phyloP scores from a whole-genome alignment of 2,329 filamentous ascomycete species.

The Alternaria sp. region DNA sequence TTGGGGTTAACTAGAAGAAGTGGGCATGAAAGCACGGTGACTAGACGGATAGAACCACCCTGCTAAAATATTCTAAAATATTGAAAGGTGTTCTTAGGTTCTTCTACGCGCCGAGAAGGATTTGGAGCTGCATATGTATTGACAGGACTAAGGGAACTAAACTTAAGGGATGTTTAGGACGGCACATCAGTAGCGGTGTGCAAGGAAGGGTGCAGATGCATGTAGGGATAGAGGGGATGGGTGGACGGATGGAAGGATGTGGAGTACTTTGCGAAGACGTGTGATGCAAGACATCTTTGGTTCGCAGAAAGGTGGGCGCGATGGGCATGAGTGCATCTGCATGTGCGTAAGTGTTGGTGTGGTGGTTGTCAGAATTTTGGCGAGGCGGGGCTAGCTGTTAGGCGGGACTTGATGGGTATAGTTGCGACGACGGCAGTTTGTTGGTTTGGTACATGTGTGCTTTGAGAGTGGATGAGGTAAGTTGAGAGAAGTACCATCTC shows the following conservation, averaged over 20 bases:
- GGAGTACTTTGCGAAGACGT: too few relatives aligned
- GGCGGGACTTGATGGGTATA: not conserved
- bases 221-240: not conserved
- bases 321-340: not conserved
- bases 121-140: not conserved
- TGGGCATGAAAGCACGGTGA: not conserved
- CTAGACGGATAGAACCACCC: not conserved
- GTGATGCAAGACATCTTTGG: not conserved
- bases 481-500: too few relatives aligned
- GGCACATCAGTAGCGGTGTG: constrained; percentile 1
- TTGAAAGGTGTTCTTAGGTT: not conserved
- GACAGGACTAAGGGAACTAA: too few relatives aligned
- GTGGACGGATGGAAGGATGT: not conserved
- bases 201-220: not conserved
- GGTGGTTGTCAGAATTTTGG: not conserved
- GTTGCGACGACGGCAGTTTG: not conserved
- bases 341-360: not conserved
- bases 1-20: not conserved
- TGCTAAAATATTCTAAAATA: not conserved
- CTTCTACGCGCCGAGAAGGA: not conserved
- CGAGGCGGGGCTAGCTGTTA: not conserved
- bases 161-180: not conserved
- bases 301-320: not conserved
- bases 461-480: not conserved
- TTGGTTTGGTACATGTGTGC: not conserved